Percentiles rank a stretch among this genome's conserved stretches.
These are phyloP conservation scores for Physcomitrellopsis africana DNA, from an alignment of 225 moss, liverwort and hornwort species.

Conservation along the genomic window DNA sequence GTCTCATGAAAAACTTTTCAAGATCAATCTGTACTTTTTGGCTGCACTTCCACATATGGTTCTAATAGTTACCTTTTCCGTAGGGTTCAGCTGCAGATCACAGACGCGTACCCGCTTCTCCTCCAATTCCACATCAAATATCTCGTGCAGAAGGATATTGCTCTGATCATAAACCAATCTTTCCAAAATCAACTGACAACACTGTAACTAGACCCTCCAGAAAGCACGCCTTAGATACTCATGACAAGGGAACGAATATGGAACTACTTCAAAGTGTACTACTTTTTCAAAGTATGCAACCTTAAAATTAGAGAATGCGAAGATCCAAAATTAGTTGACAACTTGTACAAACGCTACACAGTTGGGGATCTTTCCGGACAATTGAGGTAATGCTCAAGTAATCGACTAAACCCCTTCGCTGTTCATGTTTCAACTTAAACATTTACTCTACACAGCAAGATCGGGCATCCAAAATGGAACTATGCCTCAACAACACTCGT, in stretches of 20 bases:
- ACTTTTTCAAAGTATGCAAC: conserved; percentile 3
- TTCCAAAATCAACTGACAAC: conserved; percentile 17
- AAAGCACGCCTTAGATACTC: background rate
- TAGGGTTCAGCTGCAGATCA: conserved; percentile 35
- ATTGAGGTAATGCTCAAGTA: background rate
- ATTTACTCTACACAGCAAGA: conserved; percentile 7
- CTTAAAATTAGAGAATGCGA: conserved; percentile 6
- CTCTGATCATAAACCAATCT: conserved; percentile 37
- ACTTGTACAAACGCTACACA: conserved; percentile 1
- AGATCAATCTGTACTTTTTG: background rate
- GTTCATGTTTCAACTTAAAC: conserved; percentile 10
- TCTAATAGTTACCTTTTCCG: conserved; percentile 45
- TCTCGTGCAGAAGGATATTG: conserved; percentile 48
- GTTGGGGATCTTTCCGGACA: background rate
- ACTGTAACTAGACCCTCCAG: background rate
- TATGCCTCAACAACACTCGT: background rate
- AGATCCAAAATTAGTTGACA: conserved; percentile 9
- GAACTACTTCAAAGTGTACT: conserved; percentile 5
- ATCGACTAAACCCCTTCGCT: conserved; percentile 9
- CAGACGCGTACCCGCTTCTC: conserved; percentile 36
- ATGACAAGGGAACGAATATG: background rate
- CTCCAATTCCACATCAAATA: conserved; percentile 49
- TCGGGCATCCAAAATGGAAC: background rate
- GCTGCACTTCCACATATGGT: background rate
- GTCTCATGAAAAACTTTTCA: background rate